Percentiles rank a stretch among this genome's conserved stretches.
Conservation (phyloP, 306 rosid genomes). For the Datisca glomerata region DNA sequence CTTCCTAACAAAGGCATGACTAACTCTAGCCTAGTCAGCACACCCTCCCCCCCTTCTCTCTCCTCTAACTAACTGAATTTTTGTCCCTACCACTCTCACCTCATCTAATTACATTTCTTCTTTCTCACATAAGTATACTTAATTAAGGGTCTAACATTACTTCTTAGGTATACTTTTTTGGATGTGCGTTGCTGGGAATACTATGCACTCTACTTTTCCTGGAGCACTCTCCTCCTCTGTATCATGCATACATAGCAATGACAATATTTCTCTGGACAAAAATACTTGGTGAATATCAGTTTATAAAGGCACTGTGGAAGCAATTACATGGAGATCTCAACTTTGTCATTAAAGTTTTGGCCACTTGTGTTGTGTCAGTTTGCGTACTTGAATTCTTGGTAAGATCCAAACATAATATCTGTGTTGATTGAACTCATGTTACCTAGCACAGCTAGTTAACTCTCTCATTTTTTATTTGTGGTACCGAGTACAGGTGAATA, state of each 20-base stretch:
- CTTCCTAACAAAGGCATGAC: too few relatives aligned
- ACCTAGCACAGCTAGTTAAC: too few relatives aligned
- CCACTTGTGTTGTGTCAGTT: conserved; percentile 36
- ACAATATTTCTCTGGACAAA: conserved; percentile 67
- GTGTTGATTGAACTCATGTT: background rate
- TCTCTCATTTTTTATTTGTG: too few relatives aligned
- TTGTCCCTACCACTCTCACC: too few relatives aligned
- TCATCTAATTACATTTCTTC: too few relatives aligned
- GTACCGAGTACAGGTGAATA: conserved; percentile 45
- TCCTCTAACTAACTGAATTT: too few relatives aligned
- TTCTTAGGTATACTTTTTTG: conserved; percentile 50
- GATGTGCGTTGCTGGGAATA: conserved; percentile 43
- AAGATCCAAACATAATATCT: conserved; percentile 17
- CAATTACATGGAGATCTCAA: conserved; percentile 38
- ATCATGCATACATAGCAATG: conserved; percentile 62
- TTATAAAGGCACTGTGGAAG: conserved; percentile 59
- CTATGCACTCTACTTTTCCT: conserved; percentile 41
- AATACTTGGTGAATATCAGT: conserved; percentile 58
- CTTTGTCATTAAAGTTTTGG: conserved; percentile 38
- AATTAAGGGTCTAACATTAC: too few relatives aligned
- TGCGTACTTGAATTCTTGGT: conserved; percentile 76
- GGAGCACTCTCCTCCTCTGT: conserved; percentile 85
- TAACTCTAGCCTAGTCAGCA: too few relatives aligned
- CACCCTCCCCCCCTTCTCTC: too few relatives aligned
- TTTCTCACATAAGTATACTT: too few relatives aligned